Base-by-base conservation (phyloP, 768 basidiomycete genomes). In the Suillus decipiens region DNA sequence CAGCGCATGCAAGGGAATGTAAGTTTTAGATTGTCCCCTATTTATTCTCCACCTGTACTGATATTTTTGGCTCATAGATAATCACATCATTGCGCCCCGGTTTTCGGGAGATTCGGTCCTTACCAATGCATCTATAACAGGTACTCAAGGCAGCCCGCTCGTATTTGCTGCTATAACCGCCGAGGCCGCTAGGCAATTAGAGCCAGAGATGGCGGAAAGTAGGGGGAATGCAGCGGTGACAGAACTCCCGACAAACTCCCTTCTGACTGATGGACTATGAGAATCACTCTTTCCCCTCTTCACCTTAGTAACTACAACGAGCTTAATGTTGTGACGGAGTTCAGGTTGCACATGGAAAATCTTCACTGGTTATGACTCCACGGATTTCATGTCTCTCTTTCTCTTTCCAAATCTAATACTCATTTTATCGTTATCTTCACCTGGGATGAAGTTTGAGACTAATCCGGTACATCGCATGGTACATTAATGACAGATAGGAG, bases 1-100 rank as follows among this genome's bases (percentile, higher is more conserved):
- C 51, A 91, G 90, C 77, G 3, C 92, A 93, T 71, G 89, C 90
- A 10, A 85, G 79, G 75, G 90, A 92, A 76, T 93, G 92, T 92
- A 69, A 74, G 88, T 76, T 41, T 62, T 51, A 43, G 33, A 22
- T 64, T 61, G 62, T 28, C 15, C 60, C 31, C 36, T 41, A 47
- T 28, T 11, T 41, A 43, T 24, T 14, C 10, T 51, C 56, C 48
- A 60, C 66, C 63, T 9, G 19, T 22, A 57, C 36, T 58, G n/a
- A 48, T 53, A 8, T 62, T 33, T 39, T 60, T 68, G 59, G 65
- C 53, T 31, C 9, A 1, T 57, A 82, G 81, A 76, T 66, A 82
- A 81, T 66, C 80, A 81, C 61, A 66, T 81, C 67, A 68, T 78
- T 19, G 64, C 68, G 6, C 56, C 56, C 17, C 56, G 39, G 28